Evolutionary conservation across 331 rosid species (phyloP).

Genomic region (Spiraea crenata): DNA sequence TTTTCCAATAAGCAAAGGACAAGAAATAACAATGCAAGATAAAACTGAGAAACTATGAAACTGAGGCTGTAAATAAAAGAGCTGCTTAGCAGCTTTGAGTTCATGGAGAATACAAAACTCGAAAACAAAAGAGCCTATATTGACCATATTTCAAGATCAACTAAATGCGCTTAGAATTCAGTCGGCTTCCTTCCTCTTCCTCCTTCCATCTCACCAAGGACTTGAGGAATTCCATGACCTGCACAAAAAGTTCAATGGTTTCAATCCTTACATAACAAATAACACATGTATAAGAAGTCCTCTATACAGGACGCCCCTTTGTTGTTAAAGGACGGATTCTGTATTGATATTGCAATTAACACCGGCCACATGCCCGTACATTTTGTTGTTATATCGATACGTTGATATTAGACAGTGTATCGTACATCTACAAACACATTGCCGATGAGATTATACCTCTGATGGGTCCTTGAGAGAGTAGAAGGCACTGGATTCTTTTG

Average conservation of each 20-base stretch:
- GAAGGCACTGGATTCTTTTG: constrained; percentile 78
- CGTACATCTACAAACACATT: background rate
- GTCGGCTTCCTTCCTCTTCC: constrained; percentile 31
- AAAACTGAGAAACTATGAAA: background rate
- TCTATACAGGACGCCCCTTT: no score
- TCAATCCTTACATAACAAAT: background rate
- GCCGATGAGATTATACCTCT: constrained; percentile 43
- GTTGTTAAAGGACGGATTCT: no score
- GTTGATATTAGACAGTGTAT: no score
- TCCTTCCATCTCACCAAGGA: constrained; percentile 65
- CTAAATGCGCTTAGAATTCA: background rate
- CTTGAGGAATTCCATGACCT: constrained; percentile 80
- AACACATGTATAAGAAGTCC: no score
- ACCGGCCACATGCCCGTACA: no score
- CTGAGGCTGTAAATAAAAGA: constrained; percentile 1
- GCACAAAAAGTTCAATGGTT: constrained; percentile 10
- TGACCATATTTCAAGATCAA: background rate
- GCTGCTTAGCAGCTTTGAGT: constrained; percentile 5
- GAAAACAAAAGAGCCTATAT: background rate
- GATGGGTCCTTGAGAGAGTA: constrained; percentile 74
- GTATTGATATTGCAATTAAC: no score
- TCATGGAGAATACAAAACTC: background rate
- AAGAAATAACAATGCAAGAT: background rate
- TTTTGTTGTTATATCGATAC: no score
- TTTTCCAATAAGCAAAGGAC: background rate